These are phyloP conservation scores for Cladosporium oxysporum DNA, from an alignment of 2,329 filamentous ascomycete genomes.

Conservation along the genomic window DNA sequence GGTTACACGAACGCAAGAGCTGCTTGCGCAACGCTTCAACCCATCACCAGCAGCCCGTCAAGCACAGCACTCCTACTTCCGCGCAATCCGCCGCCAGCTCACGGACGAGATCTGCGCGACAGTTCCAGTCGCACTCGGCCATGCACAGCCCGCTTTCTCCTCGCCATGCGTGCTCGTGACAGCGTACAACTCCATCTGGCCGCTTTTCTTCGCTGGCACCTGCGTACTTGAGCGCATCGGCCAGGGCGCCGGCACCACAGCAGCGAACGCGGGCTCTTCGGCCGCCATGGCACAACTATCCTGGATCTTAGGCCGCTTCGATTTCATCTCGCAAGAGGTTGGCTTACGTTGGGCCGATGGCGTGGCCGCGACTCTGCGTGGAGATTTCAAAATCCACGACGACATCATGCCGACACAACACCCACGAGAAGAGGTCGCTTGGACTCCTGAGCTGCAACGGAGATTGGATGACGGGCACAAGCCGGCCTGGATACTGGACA, in stretches of 20 bases:
- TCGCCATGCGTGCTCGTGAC: slow-evolving; percentile 31
- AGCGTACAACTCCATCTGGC: slow-evolving; percentile 36
- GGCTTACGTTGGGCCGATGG: slow-evolving; percentile 36
- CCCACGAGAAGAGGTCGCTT: neutral
- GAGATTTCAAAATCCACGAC: slow-evolving; percentile 31
- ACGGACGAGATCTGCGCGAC: slow-evolving; percentile 36
- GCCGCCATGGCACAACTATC: slow-evolving; percentile 31
- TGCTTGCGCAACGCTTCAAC: slow-evolving; percentile 27
- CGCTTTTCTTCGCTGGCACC: slow-evolving; percentile 38
- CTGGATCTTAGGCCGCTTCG: slow-evolving; percentile 36
- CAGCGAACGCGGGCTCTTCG: slow-evolving; percentile 20
- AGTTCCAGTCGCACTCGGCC: slow-evolving; percentile 32
- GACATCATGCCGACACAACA: slow-evolving; percentile 5
- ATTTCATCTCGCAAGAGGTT: slow-evolving; percentile 31
- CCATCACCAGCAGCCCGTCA: slow-evolving; percentile 18
- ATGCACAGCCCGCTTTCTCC: slow-evolving; percentile 28
- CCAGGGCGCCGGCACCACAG: slow-evolving; percentile 13
- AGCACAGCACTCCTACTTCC: slow-evolving; percentile 27
- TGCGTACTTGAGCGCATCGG: slow-evolving; percentile 35
- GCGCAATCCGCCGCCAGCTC: slow-evolving; percentile 32
- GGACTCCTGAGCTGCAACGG: slow-evolving; percentile 9
- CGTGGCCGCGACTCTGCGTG: slow-evolving; percentile 33
- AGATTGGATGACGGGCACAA: slow-evolving; percentile 5
- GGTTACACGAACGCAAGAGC: slow-evolving; percentile 33
- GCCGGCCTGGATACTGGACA: slow-evolving; percentile 23